phyloP scores from a whole-genome alignment of 148 eudicot species.

The Vaccinium darrowii region DNA sequence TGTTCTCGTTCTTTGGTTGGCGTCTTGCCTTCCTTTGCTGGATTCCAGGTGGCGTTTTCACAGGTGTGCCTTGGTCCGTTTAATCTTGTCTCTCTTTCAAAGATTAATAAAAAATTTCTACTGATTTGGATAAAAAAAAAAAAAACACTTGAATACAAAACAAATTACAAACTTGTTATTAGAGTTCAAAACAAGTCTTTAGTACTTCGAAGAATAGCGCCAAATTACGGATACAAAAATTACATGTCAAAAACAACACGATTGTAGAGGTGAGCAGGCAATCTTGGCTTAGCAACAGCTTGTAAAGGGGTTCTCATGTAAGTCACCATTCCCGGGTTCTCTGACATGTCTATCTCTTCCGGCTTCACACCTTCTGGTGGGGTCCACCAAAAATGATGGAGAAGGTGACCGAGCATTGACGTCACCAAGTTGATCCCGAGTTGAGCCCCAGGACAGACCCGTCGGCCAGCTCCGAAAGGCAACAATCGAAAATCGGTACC shows the following conservation, averaged over 20 bases:
- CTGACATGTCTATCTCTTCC: slow-evolving; percentile 68
- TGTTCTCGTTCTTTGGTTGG: no score
- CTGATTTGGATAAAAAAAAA: no score
- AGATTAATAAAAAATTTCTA: no score
- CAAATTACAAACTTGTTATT: background rate
- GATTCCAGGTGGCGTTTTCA: no score
- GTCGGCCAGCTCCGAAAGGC: slow-evolving; percentile 83
- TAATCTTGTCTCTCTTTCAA: no score
- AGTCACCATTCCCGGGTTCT: slow-evolving; percentile 74
- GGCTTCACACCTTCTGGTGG: slow-evolving; percentile 53
- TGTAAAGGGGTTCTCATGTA: slow-evolving; percentile 71
- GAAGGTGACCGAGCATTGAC: slow-evolving; percentile 73
- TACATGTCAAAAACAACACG: slow-evolving; percentile 35
- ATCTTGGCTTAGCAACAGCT: slow-evolving; percentile 62
- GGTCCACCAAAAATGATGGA: slow-evolving; percentile 74
- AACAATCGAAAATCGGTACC: slow-evolving; percentile 69
- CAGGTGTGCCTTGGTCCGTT: no score
- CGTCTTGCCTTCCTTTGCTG: no score
- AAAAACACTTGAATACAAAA: background rate
- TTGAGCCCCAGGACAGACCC: slow-evolving; percentile 81
- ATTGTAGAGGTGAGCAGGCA: slow-evolving; percentile 59
- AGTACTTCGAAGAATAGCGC: background rate
- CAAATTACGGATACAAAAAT: background rate
- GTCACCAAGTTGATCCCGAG: slow-evolving; percentile 77
- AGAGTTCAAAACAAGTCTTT: background rate